These are phyloP conservation scores for Mycena alexandri DNA, from an alignment of 768 basidiomycete species.

Conservation along the genomic window DNA sequence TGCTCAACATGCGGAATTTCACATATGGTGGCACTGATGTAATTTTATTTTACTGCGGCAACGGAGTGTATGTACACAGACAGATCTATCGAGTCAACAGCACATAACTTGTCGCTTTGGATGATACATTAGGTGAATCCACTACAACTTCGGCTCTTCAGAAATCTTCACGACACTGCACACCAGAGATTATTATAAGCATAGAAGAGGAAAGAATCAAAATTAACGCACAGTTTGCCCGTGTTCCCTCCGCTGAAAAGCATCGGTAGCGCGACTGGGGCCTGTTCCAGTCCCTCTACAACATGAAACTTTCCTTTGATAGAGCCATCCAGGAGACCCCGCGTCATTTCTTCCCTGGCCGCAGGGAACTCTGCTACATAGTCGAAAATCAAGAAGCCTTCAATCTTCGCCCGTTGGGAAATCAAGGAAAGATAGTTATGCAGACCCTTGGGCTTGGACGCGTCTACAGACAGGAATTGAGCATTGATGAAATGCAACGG, in stretches of 20 bases:
- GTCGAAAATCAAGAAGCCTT: slow-evolving; percentile 90
- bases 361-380: slow-evolving; percentile 71
- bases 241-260: slow-evolving; percentile 83
- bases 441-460: slow-evolving; percentile 72
- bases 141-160: slow-evolving; percentile 56
- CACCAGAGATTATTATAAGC: slow-evolving; percentile 24
- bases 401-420: slow-evolving; percentile 78
- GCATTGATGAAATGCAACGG: neutral
- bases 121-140: no score
- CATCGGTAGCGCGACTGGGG: slow-evolving; percentile 76
- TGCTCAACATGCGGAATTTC: no score
- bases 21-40: no score
- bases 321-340: slow-evolving; percentile 72
- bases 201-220: slow-evolving; percentile 11
- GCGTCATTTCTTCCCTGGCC: slow-evolving; percentile 69
- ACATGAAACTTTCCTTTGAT: slow-evolving; percentile 86
- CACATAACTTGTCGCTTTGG: no score
- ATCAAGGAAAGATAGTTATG: slow-evolving; percentile 79
- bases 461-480: slow-evolving; percentile 56
- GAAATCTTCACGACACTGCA: slow-evolving; percentile 69
- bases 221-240: slow-evolving; percentile 73
- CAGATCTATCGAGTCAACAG: no score
- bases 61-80: no score
- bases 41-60: no score
- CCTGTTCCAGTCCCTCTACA: slow-evolving; percentile 80